Conservation (phyloP, 1,284 basidiomycete genomes). For the Ganoderma leucocontextum region DNA sequence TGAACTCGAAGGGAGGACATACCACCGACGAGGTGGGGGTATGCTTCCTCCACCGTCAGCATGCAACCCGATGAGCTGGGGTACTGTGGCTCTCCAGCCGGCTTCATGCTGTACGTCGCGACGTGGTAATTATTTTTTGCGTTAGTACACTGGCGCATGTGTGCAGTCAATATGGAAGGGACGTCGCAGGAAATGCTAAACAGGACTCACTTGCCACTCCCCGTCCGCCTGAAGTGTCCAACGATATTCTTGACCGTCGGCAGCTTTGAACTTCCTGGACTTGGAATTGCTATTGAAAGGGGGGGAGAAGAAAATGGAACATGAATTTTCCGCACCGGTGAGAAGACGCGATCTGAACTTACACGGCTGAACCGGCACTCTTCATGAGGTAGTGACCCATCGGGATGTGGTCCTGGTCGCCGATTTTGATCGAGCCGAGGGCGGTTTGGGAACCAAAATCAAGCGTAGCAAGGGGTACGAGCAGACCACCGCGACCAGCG, state of each 20-base stretch:
- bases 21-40: conserved; percentile 63
- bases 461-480: conserved; percentile 54
- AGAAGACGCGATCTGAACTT: conserved; percentile 12
- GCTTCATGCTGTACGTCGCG: conserved; percentile 65
- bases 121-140: conserved; percentile 53
- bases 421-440: conserved; percentile 60
- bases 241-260: conserved; percentile 64
- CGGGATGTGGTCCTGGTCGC: conserved; percentile 45
- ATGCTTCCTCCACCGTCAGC: conserved; percentile 69
- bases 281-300: conserved; percentile 43
- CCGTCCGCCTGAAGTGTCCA: conserved; percentile 59
- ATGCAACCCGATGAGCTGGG: conserved; percentile 62
- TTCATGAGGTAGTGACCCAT: conserved; percentile 63
- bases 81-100: conserved; percentile 63
- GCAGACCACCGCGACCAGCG: conserved; percentile 35
- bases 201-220: conserved; percentile 64
- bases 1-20: conserved; percentile 31
- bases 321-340: too few relatives aligned
- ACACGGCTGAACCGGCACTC: conserved; percentile 51
- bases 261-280: conserved; percentile 60
- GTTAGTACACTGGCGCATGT: conserved; percentile 58
- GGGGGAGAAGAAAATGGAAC: background rate
- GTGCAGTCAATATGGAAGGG: background rate
- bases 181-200: background rate
- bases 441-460: conserved; percentile 57